Evolutionary conservation across 2,329 filamentous ascomycete genomes (phyloP).

Genomic region (Diaporthe helianthi): DNA sequence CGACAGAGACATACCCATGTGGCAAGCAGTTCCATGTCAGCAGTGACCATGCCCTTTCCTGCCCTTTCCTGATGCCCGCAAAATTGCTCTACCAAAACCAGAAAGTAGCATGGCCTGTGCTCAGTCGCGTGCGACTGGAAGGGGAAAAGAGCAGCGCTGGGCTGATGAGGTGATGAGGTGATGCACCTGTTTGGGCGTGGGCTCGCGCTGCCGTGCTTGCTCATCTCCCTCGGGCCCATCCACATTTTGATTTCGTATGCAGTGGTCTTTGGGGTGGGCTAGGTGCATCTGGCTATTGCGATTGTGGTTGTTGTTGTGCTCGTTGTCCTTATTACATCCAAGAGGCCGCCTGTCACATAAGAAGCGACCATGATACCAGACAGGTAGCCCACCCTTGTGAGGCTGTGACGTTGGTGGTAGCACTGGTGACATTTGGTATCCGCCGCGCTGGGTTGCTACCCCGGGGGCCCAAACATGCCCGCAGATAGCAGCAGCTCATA

Average conservation of each 20-base stretch:
- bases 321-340: too few relatives aligned
- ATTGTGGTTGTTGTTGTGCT: not conserved
- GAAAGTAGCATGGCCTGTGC: slow-evolving; percentile 9
- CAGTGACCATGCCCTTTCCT: slow-evolving; percentile 23
- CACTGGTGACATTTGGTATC: slow-evolving; percentile 16
- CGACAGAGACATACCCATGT: slow-evolving; percentile 1
- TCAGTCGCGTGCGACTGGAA: slow-evolving; percentile 15
- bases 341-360: slow-evolving; percentile 15
- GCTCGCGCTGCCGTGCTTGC: not conserved
- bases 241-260: slow-evolving; percentile 3
- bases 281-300: not conserved
- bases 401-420: slow-evolving; percentile 18
- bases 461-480: not conserved
- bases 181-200: slow-evolving; percentile 8
- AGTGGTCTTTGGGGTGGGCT: slow-evolving; percentile 1
- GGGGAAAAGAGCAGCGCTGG: slow-evolving; percentile 21
- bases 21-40: not conserved
- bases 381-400: not conserved
- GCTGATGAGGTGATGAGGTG: slow-evolving; percentile 24
- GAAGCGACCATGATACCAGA: not conserved
- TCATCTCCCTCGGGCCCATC: slow-evolving; percentile 22
- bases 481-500: slow-evolving; percentile 12
- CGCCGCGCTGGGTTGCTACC: slow-evolving; percentile 20
- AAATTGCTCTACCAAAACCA: slow-evolving; percentile 17
- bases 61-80: slow-evolving; percentile 4